phyloP scores from a whole-genome alignment of 1,284 basidiomycete genomes.

The Apiotrichum gracile region DNA sequence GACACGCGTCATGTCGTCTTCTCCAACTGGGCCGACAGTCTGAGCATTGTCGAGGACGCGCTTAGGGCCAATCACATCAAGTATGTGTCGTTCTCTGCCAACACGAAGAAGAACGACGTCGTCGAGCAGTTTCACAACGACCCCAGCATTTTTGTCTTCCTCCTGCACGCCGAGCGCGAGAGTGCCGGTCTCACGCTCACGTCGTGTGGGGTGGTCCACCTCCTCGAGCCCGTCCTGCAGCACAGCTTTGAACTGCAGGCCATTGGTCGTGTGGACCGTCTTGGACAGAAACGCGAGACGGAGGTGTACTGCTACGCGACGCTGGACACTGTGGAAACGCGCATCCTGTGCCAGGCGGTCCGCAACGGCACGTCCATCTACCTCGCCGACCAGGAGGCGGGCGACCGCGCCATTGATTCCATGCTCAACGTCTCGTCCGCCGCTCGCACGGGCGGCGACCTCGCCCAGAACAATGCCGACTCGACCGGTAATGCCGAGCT shows the following conservation, averaged over 20 bases:
- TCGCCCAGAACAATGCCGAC: constrained; percentile 22
- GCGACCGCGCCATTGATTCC: constrained; percentile 21
- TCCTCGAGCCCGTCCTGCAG: constrained; percentile 45
- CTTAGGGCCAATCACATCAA: constrained; percentile 33
- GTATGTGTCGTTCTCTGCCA: constrained; percentile 32
- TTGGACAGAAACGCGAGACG: constrained; percentile 41
- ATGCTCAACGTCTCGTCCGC: constrained; percentile 39
- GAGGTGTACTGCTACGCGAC: constrained; percentile 46
- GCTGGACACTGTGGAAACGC: constrained; percentile 42
- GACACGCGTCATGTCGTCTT: constrained; percentile 43
- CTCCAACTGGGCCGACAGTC: constrained; percentile 43
- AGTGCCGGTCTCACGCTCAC: constrained; percentile 46
- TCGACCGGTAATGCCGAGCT: background rate
- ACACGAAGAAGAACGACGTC: constrained; percentile 30
- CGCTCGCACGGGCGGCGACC: constrained; percentile 39
- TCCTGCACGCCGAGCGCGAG: constrained; percentile 45
- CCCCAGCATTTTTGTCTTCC: constrained; percentile 39
- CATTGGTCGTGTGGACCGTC: constrained; percentile 16
- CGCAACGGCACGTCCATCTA: constrained; percentile 44
- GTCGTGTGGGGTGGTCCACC: constrained; percentile 43
- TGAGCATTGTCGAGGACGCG: constrained; percentile 42
- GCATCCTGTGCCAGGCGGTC: constrained; percentile 39
- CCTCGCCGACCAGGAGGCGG: constrained; percentile 29
- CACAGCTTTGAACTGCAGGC: constrained; percentile 47
- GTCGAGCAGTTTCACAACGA: constrained; percentile 40